Conservation (phyloP, 2,329 filamentous ascomycete genomes). For the Ophiognomonia clavigignenti-juglandacearum region DNA sequence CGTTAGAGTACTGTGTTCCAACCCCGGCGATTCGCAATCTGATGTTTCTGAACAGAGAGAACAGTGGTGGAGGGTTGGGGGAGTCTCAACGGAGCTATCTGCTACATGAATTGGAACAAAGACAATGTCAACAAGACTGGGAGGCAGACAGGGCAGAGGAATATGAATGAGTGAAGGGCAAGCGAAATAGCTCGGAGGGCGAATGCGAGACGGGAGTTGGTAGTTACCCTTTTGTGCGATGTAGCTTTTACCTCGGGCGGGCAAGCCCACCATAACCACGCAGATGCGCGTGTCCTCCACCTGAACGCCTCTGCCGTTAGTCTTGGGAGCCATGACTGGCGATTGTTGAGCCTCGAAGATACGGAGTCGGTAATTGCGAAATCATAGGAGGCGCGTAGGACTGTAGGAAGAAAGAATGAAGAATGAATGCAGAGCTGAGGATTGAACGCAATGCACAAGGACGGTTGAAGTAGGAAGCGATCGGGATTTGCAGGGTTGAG, state of each 20-base stretch:
- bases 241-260: slow-evolving; percentile 92
- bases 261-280: slow-evolving; percentile 97
- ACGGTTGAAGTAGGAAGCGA: not conserved
- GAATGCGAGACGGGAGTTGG: slow-evolving; percentile 1
- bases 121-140: slow-evolving; percentile 2
- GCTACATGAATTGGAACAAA: slow-evolving; percentile 11
- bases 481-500: slow-evolving; percentile 8
- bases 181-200: not conserved
- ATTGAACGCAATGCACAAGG: not conserved
- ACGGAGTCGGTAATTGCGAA: not conserved
- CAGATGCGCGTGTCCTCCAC: slow-evolving; percentile 95
- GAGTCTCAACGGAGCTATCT: slow-evolving; percentile 12
- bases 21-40: slow-evolving; percentile 3
- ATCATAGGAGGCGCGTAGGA: slow-evolving; percentile 7
- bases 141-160: not conserved
- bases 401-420: not conserved
- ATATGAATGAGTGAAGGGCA: not conserved
- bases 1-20: slow-evolving; percentile 18
- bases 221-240: slow-evolving; percentile 89
- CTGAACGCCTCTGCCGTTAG: slow-evolving; percentile 72
- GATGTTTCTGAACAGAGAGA: slow-evolving; percentile 1
- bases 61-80: slow-evolving; percentile 9
- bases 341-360: slow-evolving; percentile 1
- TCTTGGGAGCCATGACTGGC: slow-evolving; percentile 39
- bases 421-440: not conserved